Evolutionary conservation across 2,329 filamentous ascomycete species (phyloP).

Genomic region (Botrytis medusae): DNA sequence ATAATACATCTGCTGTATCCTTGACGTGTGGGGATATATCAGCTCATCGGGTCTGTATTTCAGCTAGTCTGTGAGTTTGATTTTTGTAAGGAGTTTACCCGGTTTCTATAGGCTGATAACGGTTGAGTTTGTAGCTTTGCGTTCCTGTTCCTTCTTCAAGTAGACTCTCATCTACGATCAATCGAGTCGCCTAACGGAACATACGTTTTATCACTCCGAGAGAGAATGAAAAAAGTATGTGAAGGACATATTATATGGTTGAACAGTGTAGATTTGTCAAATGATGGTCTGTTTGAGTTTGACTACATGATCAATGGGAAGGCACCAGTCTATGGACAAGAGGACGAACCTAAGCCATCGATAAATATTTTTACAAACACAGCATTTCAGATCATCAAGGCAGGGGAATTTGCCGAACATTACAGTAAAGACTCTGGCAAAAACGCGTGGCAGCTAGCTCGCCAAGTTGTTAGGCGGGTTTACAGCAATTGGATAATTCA

Average conservation of each 20-base stretch:
- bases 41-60: background rate
- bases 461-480: fast-evolving
- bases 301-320: background rate
- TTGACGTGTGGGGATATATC: background rate
- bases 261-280: background rate
- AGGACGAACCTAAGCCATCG: too few relatives aligned
- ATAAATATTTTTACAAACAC: background rate
- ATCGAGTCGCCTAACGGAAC: background rate
- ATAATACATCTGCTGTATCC: background rate
- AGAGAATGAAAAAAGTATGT: background rate
- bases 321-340: too few relatives aligned
- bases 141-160: background rate
- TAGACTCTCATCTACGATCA: background rate
- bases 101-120: background rate
- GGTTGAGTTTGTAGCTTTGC: background rate
- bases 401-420: background rate
- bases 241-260: background rate
- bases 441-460: background rate
- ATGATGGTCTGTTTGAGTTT: fast-evolving
- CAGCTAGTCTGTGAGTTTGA: background rate
- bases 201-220: background rate
- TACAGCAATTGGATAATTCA: background rate
- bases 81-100: background rate
- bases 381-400: background rate
- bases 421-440: background rate